Percentiles rank a stretch among this genome's conserved stretches.
These are phyloP conservation scores for Davidsoniella eucalypti DNA, from an alignment of 2,329 filamentous ascomycete genomes.

Conservation along the genomic window DNA sequence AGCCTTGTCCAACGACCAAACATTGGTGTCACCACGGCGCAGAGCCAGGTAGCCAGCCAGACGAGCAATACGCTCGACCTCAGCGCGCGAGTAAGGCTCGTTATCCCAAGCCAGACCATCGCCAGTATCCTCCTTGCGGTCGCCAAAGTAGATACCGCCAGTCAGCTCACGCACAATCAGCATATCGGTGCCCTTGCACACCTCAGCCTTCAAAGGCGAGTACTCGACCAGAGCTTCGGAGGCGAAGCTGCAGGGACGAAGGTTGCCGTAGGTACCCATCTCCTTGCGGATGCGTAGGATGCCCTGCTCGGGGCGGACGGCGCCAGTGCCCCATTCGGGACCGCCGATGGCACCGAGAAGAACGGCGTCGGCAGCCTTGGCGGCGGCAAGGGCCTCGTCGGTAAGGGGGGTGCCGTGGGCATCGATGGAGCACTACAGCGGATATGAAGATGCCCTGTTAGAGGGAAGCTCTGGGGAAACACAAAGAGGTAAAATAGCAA, in stretches of 20 bases:
- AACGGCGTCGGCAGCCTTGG: conserved; percentile 74
- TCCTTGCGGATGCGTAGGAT: conserved; percentile 84
- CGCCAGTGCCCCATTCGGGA: conserved; percentile 86
- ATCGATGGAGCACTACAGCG: conserved; percentile 66
- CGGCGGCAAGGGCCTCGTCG: conserved; percentile 64
- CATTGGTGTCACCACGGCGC: conserved; percentile 48
- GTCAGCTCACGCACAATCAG: conserved; percentile 86
- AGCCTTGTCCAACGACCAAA: conserved; percentile 87
- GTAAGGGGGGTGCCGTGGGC: conserved; percentile 63
- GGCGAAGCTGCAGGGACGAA: conserved; percentile 90
- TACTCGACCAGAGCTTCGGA: conserved; percentile 68
- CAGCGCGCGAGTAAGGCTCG: conserved; percentile 67
- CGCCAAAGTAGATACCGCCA: conserved; percentile 89
- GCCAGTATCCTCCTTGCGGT: conserved; percentile 64
- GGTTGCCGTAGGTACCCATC: conserved; percentile 85
- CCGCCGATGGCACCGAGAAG: conserved; percentile 88
- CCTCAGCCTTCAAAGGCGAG: conserved; percentile 72
- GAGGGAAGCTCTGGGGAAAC: background rate
- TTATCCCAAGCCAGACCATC: conserved; percentile 64
- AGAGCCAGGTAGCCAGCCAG: conserved; percentile 69
- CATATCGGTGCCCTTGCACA: conserved; percentile 80
- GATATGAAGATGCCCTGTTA: background rate
- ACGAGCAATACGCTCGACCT: conserved; percentile 77
- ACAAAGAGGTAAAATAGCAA: conserved; percentile 16
- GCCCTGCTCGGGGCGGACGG: conserved; percentile 81